A percentile compares a stretch with the other conserved stretches of the same genome.
Evolutionary conservation across 31 red algal species (phyloP).

Genomic region (Endocladia muricata): DNA sequence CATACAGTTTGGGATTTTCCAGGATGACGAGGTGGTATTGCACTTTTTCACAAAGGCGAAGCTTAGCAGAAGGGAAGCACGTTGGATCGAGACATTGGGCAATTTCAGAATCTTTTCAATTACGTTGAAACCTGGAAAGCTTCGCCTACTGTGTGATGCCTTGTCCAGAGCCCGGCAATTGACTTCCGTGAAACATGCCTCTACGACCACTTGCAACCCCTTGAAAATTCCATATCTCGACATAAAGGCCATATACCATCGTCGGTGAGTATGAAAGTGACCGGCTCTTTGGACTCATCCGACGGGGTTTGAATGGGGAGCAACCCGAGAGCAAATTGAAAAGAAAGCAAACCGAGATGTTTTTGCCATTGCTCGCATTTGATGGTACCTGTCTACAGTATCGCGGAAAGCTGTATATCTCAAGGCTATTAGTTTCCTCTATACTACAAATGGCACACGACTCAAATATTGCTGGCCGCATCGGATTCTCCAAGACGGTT

Average conservation of each 20-base stretch:
- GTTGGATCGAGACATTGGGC: conserved; percentile 7
- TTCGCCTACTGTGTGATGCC: conserved; percentile 8
- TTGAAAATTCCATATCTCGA: not conserved
- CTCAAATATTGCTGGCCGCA: not conserved
- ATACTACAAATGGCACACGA: not conserved
- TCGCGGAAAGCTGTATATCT: not conserved
- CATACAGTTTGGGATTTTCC: not conserved
- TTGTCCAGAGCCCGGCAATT: not conserved
- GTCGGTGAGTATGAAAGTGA: not conserved
- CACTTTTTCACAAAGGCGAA: conserved; percentile 16
- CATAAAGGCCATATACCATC: not conserved
- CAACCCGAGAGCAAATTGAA: not conserved
- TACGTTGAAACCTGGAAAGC: conserved; percentile 21
- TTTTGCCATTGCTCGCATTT: too few species aligned
- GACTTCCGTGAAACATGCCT: not conserved
- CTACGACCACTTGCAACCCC: not conserved
- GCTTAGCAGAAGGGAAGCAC: not conserved
- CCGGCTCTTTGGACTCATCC: not conserved
- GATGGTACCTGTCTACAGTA: not conserved
- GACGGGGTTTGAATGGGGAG: not conserved
- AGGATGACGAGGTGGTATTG: not conserved
- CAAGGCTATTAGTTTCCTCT: not conserved
- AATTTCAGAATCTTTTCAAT: conserved; percentile 10
- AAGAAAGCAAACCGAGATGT: not conserved
- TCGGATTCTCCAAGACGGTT: too few species aligned